Evolutionary conservation across 345 rosid genomes (phyloP).

Genomic region (Murraya paniculata): DNA sequence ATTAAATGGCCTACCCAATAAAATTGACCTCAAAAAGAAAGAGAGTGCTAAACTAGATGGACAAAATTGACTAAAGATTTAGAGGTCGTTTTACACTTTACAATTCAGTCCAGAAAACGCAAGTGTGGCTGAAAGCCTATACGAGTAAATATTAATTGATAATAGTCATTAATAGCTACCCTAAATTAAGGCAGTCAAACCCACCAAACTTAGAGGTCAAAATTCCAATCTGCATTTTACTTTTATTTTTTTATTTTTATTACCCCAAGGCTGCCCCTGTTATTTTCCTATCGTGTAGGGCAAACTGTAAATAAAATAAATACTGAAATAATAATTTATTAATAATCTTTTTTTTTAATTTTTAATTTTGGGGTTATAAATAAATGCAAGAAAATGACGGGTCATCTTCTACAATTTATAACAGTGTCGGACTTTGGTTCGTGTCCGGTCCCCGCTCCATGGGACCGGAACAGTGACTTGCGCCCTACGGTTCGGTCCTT

Average conservation of each 20-base stretch:
- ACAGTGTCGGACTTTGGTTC: conserved; percentile 24
- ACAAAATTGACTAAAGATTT: background rate
- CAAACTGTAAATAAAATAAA: background rate
- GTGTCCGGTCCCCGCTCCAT: conserved; percentile 31
- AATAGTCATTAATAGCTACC: background rate
- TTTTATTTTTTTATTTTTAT: background rate
- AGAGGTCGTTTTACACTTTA: too few relatives aligned
- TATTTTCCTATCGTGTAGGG: background rate
- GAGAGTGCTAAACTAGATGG: background rate
- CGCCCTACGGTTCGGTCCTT: conserved; percentile 8
- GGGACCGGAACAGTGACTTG: conserved; percentile 23
- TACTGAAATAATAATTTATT: background rate
- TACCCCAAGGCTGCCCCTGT: background rate
- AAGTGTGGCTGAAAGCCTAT: too few relatives aligned
- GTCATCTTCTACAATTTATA: conserved; percentile 24
- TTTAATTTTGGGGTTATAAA: background rate
- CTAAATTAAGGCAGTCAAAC: background rate
- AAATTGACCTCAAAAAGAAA: too few relatives aligned
- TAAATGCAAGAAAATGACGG: conserved; percentile 39
- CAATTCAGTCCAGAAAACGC: too few relatives aligned
- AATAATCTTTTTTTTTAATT: background rate
- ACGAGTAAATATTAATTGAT: too few relatives aligned
- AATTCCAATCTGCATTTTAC: background rate
- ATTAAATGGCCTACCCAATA: too few relatives aligned
- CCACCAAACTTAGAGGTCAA: background rate